Conservation (phyloP, 257 asterid species). For the Solanum tarapatanum region DNA sequence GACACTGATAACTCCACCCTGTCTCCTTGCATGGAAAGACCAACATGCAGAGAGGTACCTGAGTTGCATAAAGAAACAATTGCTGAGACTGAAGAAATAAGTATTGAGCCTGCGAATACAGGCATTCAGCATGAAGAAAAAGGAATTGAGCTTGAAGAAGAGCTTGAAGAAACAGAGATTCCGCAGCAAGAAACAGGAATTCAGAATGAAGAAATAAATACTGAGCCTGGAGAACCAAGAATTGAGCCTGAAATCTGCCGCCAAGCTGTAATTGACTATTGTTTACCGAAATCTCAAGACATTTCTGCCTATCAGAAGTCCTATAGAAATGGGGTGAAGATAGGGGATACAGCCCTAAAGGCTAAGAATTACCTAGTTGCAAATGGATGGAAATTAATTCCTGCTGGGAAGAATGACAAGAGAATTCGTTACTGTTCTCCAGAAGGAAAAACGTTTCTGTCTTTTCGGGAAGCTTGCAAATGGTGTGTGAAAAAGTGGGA, state of each 20-base stretch:
- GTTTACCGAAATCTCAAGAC: background rate
- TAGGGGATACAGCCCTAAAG: background rate
- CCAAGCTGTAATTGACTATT: constrained; percentile 45
- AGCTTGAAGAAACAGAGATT: background rate
- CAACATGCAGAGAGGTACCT: no score
- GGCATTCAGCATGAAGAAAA: background rate
- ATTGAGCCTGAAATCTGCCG: constrained; percentile 39
- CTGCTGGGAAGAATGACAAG: background rate
- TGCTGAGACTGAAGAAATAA: no score
- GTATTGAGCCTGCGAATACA: no score
- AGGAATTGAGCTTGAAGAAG: background rate
- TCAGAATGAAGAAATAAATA: constrained; percentile 1
- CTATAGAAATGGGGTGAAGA: background rate
- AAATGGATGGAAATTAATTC: constrained; percentile 50
- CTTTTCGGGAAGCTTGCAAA: constrained; percentile 47
- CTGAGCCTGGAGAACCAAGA: constrained; percentile 16
- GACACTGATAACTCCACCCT: no score
- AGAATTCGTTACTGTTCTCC: constrained; percentile 42
- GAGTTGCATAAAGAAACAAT: no score
- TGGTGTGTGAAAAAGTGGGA: constrained; percentile 18
- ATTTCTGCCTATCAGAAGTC: background rate
- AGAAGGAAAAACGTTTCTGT: constrained; percentile 22
- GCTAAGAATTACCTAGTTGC: constrained; percentile 56
- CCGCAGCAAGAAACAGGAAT: background rate
- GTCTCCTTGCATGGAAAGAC: no score